A percentile compares a stretch with the other conserved stretches of the same genome.
Evolutionary conservation across 441 rosid genomes (phyloP).

Genomic region (Breynia disticha): DNA sequence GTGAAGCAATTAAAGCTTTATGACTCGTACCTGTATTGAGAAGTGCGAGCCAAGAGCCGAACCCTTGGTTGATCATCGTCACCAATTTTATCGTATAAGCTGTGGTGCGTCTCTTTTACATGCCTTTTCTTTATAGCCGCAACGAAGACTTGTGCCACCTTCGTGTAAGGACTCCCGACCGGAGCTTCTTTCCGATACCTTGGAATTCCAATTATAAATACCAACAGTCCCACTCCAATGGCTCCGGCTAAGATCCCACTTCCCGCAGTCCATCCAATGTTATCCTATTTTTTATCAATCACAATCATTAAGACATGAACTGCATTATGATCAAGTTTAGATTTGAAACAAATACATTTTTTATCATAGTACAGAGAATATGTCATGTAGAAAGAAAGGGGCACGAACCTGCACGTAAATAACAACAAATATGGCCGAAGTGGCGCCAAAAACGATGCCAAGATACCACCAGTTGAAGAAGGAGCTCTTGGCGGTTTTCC

Average conservation of each 20-base stretch:
- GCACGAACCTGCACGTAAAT: slow-evolving; percentile 61
- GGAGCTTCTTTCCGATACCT: slow-evolving; percentile 43
- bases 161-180: slow-evolving; percentile 53
- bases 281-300: slow-evolving; percentile 30
- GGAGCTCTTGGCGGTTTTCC: slow-evolving; percentile 65
- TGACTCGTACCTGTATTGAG: slow-evolving; percentile 45
- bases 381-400: too few relatives aligned
- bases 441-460: slow-evolving; percentile 44
- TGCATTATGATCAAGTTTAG: background rate
- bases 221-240: slow-evolving; percentile 27
- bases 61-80: slow-evolving; percentile 10
- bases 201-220: slow-evolving; percentile 43
- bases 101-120: slow-evolving; percentile 21
- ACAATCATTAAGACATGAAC: background rate
- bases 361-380: too few relatives aligned
- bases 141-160: slow-evolving; percentile 56
- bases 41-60: slow-evolving; percentile 30
- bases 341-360: background rate
- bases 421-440: slow-evolving; percentile 40
- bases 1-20: too few relatives aligned
- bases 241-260: slow-evolving; percentile 41
- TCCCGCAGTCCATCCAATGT: slow-evolving; percentile 65
- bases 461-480: slow-evolving; percentile 90
- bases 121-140: slow-evolving; percentile 54
- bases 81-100: slow-evolving; percentile 11